These are phyloP conservation scores for Limnomonas spitsbergensis DNA, from an alignment of 139 green algal genomes.

Conservation along the genomic window DNA sequence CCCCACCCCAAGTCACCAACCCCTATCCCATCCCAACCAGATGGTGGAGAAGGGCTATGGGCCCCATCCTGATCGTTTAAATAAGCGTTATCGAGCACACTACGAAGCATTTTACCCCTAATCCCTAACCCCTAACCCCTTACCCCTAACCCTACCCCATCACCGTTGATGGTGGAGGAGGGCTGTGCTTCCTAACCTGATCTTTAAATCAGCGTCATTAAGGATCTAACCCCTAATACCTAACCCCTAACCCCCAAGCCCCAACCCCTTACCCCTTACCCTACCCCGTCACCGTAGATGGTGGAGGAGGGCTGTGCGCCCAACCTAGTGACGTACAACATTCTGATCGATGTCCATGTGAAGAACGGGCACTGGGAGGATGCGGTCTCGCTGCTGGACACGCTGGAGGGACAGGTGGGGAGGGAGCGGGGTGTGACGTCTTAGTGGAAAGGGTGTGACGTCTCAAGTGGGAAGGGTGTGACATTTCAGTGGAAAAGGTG, in stretches of 20 bases:
- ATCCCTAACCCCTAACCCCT: too few relatives aligned
- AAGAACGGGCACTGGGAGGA: conserved; percentile 58
- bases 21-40: too few relatives aligned
- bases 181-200: conserved; percentile 62
- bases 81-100: conserved; percentile 73
- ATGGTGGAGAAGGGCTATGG: conserved; percentile 61
- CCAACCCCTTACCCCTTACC: too few relatives aligned
- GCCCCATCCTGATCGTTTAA: conserved; percentile 73
- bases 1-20: too few relatives aligned
- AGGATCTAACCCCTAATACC: too few relatives aligned
- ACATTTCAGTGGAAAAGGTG: too few relatives aligned
- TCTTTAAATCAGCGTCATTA: conserved; percentile 76
- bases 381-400: conserved; percentile 60
- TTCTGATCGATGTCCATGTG: conserved; percentile 67
- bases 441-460: background rate
- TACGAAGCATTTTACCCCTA: too few relatives aligned
- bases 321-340: conserved; percentile 79
- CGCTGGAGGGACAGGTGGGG: conserved; percentile 63
- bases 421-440: background rate
- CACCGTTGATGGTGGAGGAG: conserved; percentile 65
- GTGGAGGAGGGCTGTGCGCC: conserved; percentile 57
- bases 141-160: too few relatives aligned
- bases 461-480: too few relatives aligned
- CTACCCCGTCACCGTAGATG: conserved; percentile 47
- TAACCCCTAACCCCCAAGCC: too few relatives aligned